A percentile compares a stretch with the other conserved stretches of the same genome.
phyloP scores from a whole-genome alignment of 148 eudicot species.

The Beta vulgaris region DNA sequence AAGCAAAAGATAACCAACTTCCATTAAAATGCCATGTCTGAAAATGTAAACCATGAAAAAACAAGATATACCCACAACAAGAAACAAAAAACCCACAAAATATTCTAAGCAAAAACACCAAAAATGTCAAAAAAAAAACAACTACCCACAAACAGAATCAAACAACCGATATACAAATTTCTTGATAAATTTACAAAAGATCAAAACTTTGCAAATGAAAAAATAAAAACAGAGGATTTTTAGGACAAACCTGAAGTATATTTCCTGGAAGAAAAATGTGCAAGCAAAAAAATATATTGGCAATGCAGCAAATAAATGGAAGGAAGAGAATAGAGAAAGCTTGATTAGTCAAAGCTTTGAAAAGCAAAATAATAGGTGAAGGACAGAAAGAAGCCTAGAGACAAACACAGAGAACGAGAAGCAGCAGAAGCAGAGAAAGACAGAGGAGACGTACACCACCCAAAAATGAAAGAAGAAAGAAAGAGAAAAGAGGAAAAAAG shows the following conservation, averaged over 20 bases:
- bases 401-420: slow-evolving; percentile 31
- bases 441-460: slow-evolving; percentile 18
- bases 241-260: slow-evolving; percentile 17
- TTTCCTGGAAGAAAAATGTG: background rate
- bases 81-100: slow-evolving; percentile 6
- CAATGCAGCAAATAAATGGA: slow-evolving; percentile 13
- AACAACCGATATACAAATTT: slow-evolving; percentile 21
- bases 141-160: slow-evolving; percentile 3
- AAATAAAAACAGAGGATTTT: background rate
- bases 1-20: background rate
- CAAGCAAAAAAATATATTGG: background rate
- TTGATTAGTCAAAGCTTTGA: slow-evolving; percentile 5
- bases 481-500: slow-evolving; percentile 21
- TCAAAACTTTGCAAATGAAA: background rate
- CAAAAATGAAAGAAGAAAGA: slow-evolving; percentile 8
- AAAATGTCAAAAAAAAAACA: background rate
- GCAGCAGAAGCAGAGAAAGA: slow-evolving; percentile 1
- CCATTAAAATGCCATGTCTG: background rate
- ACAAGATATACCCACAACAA: background rate
- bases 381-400: slow-evolving; percentile 33
- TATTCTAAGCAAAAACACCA: slow-evolving; percentile 7
- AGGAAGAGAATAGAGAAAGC: background rate
- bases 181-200: background rate
- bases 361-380: background rate
- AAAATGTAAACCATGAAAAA: background rate